Base-by-base conservation (phyloP, 768 basidiomycete genomes). In the Hypholoma fasciculare region DNA sequence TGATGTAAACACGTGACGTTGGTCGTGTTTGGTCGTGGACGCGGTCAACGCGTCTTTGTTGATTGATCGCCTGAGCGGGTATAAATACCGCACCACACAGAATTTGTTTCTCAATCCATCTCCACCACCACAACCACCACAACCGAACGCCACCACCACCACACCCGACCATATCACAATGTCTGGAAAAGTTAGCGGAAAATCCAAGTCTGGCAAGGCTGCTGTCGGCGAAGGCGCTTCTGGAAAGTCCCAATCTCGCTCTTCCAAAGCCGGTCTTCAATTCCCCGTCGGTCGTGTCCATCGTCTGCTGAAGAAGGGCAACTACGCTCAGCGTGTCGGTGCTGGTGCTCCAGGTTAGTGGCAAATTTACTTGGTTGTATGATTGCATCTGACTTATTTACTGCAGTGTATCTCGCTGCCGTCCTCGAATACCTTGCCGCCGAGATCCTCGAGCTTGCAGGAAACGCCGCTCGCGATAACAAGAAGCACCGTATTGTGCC, bases 401-500 rank as follows among this genome's bases (percentile, higher is more conserved):
- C 42, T 34, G 6, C 54, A 90, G 91, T 95, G 53, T 95, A 95
- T 77, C 86, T 95, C 55, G 93, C 92, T 43, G 92, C 92, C 14
- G 92, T 95, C 57, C 86, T 95, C 57, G 94, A 94, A 74, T 93
- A 96, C 71, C 87, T 96, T 61, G 90, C 92, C 61, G 94, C 94
- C 54, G 94, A 96, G 74, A 94, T 96, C 72, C 87, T 96, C 58
- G 94, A 96, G 73, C 81, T 96, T 27, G 94, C 94, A 63, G 94
- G 94, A 52, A 90, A 91, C 64, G 91, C 91, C 19, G 91, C 88
- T 20, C 84, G 88, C 63, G 88, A 86, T 74, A 89, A 89, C 80
- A 89, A 92, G 83, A 92, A 95, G 80, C 88, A 92, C 67, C 93
- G 94, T 89, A 95, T 96, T 68, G 92, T 96, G 12, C 94, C 94